Conservation (phyloP, 2,329 filamentous ascomycete species). For the Botrytis pseudocinerea region DNA sequence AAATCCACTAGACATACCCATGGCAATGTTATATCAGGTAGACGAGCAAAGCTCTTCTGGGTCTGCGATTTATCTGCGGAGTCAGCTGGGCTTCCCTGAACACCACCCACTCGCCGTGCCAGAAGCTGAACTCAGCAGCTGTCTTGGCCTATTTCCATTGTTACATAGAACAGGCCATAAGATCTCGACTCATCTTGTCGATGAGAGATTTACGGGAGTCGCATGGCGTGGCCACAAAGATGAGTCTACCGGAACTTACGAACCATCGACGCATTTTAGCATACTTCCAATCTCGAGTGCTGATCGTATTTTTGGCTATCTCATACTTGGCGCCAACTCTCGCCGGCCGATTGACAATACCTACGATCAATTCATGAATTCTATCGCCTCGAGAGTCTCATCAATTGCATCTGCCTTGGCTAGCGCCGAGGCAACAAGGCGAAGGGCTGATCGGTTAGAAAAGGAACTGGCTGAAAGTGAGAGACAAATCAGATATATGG, state of each 20-base stretch:
- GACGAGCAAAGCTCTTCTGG: conserved; percentile 32
- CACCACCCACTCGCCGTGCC: conserved; percentile 30
- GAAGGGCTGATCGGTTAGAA: conserved; percentile 24
- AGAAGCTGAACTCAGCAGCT: conserved; percentile 30
- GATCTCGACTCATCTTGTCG: conserved; percentile 31
- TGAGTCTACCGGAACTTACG: conserved; percentile 27
- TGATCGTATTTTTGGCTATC: conserved; percentile 32
- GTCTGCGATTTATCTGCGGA: conserved; percentile 20
- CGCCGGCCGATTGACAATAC: conserved; percentile 35
- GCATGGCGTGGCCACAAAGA: conserved; percentile 27
- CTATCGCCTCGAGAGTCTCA: conserved; percentile 33
- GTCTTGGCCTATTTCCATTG: conserved; percentile 31
- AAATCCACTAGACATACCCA: conserved; percentile 35
- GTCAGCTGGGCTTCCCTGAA: conserved; percentile 33
- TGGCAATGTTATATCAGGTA: conserved; percentile 36
- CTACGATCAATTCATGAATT: conserved; percentile 34
- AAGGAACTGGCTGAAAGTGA: conserved; percentile 24
- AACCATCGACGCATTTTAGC: conserved; percentile 32
- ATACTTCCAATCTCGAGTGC: conserved; percentile 32
- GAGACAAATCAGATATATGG: conserved; percentile 36
- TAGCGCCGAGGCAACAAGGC: conserved; percentile 29
- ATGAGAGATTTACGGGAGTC: conserved; percentile 31
- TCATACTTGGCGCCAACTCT: conserved; percentile 36
- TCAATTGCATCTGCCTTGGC: conserved; percentile 32
- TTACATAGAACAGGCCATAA: conserved; percentile 30